Percentiles rank a stretch among this genome's conserved stretches.
Conservation (phyloP, 148 eudicot genomes). For the Rhododendron simsii region DNA sequence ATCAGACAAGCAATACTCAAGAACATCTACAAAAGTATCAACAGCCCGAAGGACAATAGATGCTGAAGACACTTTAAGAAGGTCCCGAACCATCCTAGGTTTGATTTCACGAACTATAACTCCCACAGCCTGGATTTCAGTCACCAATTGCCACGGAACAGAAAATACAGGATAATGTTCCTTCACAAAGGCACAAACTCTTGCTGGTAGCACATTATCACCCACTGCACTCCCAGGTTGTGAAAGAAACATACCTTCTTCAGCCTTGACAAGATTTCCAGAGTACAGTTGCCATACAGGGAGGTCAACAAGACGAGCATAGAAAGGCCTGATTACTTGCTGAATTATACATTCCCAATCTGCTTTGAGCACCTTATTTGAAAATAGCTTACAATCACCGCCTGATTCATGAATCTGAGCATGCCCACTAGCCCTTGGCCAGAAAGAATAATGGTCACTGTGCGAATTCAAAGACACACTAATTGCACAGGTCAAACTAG, state of each 20-base stretch:
- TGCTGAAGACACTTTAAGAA: slow-evolving; percentile 76
- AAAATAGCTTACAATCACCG: slow-evolving; percentile 19
- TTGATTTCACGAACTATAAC: slow-evolving; percentile 81
- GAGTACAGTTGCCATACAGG: slow-evolving; percentile 96
- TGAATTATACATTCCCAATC: slow-evolving; percentile 84
- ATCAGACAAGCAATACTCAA: slow-evolving; percentile 95
- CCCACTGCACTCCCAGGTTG: slow-evolving; percentile 81
- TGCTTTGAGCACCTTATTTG: slow-evolving; percentile 39
- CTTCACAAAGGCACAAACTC: slow-evolving; percentile 94
- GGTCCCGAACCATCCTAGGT: slow-evolving; percentile 97
- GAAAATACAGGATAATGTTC: slow-evolving; percentile 99
- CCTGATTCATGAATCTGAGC: slow-evolving; percentile 24
- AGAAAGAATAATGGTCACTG: slow-evolving; percentile 65
- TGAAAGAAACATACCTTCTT: slow-evolving; percentile 98
- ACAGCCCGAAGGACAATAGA: slow-evolving; percentile 59
- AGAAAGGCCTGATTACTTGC: slow-evolving; percentile 80
- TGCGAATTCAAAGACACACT: slow-evolving; percentile 44
- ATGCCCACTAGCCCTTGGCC: slow-evolving; percentile 73
- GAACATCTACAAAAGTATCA: slow-evolving; percentile 83
- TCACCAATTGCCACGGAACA: slow-evolving; percentile 94
- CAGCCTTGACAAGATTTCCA: slow-evolving; percentile 81
- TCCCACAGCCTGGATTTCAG: slow-evolving; percentile 86
- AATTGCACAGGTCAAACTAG: slow-evolving; percentile 38
- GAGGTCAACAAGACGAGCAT: slow-evolving; percentile 74
- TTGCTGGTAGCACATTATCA: slow-evolving; percentile 73